phyloP scores from a whole-genome alignment of 148 eudicot species.

The Tetragonia tetragonoides region DNA sequence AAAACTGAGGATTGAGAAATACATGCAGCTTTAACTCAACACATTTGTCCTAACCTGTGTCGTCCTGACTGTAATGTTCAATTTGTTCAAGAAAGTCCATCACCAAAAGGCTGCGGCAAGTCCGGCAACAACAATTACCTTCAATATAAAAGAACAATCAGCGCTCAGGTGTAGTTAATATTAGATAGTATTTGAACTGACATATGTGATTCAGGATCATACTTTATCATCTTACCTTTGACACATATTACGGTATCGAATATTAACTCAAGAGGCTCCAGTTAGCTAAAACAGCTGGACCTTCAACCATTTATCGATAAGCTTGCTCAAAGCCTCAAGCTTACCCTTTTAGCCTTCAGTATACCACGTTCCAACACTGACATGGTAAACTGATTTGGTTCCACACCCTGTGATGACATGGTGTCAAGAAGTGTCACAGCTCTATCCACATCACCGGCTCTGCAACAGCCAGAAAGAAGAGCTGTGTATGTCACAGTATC shows the following conservation, averaged over 20 bases:
- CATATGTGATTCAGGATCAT: not conserved
- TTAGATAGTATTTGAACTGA: not conserved
- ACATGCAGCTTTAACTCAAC: too few species aligned
- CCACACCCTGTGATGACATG: constrained; percentile 42
- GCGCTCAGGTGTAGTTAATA: too few species aligned
- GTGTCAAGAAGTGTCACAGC: constrained; percentile 43
- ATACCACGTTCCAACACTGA: constrained; percentile 36
- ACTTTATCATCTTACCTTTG: not conserved
- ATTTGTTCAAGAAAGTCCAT: too few species aligned
- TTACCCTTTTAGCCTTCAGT: constrained; percentile 39
- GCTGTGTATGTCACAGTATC: constrained; percentile 57
- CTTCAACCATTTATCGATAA: not conserved
- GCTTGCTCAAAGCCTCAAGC: constrained; percentile 17
- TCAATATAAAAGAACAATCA: not conserved
- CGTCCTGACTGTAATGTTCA: too few species aligned
- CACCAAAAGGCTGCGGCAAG: not conserved
- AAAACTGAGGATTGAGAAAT: too few species aligned
- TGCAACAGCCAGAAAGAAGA: constrained; percentile 46
- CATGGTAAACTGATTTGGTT: constrained; percentile 33
- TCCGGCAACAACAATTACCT: not conserved
- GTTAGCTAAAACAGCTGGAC: too few species aligned
- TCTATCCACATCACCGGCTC: constrained; percentile 32
- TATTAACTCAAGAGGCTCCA: not conserved
- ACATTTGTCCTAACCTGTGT: too few species aligned
- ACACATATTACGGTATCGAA: not conserved